phyloP scores from a whole-genome alignment of 257 asterid genomes.

The Solanum sitiens region DNA sequence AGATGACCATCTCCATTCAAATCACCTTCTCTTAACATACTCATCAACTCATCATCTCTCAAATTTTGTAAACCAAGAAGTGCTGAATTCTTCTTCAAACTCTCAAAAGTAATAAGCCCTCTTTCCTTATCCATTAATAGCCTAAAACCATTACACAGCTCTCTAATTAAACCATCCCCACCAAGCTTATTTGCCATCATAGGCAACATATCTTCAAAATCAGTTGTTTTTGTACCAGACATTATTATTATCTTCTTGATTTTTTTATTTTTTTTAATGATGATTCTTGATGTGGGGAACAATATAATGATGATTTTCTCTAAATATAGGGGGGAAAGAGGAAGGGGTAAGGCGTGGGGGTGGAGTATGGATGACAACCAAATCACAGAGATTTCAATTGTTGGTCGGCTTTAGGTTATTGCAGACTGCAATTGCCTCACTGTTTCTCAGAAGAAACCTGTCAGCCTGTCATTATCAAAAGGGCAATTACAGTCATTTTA shows the following conservation, averaged over 20 bases:
- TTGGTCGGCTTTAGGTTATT: conserved; percentile 34
- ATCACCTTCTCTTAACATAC: conserved; percentile 69
- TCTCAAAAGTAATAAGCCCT: conserved; percentile 57
- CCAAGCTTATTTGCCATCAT: conserved; percentile 68
- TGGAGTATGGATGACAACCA: conserved; percentile 29
- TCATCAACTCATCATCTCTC: conserved; percentile 50
- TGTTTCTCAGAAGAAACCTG: conserved; percentile 41
- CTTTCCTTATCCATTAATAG: conserved; percentile 56
- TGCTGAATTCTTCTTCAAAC: conserved; percentile 61
- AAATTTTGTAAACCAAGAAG: conserved; percentile 59
- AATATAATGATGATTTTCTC: neutral
- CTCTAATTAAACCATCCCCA: conserved; percentile 68
- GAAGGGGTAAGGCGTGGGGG: neutral
- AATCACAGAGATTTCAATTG: conserved; percentile 23
- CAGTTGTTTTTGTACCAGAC: conserved; percentile 21
- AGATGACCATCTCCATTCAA: conserved; percentile 56
- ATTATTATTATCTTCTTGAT: neutral
- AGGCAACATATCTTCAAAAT: conserved; percentile 62
- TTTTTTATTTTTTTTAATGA: neutral
- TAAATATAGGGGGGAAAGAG: neutral
- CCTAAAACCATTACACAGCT: conserved; percentile 62
- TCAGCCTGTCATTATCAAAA: neutral
- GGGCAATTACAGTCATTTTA: conserved; percentile 15
- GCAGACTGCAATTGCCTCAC: conserved; percentile 22
- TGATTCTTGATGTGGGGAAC: neutral